Conservation (phyloP, 352 stramenopile genomes). For the Phytophthora cajani region DNA sequence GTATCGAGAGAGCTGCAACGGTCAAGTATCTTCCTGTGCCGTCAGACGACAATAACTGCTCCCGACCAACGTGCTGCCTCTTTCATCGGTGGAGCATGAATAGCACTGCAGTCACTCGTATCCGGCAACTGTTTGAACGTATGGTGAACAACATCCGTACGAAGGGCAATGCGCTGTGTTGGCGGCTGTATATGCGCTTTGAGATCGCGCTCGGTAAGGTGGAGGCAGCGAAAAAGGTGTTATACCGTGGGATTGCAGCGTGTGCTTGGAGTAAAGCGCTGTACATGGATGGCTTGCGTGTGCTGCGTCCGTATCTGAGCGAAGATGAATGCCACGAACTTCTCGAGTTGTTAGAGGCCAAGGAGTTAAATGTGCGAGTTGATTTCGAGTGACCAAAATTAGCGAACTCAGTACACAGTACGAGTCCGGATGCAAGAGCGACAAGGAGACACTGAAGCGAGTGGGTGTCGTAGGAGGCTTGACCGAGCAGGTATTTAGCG, state of each 20-base stretch:
- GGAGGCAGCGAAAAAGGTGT: constrained; percentile 69
- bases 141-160: constrained; percentile 67
- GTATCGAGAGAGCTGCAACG: constrained; percentile 52
- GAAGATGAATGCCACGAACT: constrained; percentile 70
- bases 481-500: constrained; percentile 7
- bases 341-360: constrained; percentile 68
- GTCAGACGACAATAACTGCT: constrained; percentile 1
- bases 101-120: constrained; percentile 52
- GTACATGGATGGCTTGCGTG: constrained; percentile 68
- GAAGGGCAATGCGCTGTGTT: constrained; percentile 60
- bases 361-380: constrained; percentile 74
- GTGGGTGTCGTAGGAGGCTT: constrained; percentile 1
- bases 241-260: constrained; percentile 73
- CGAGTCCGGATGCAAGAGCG: constrained; percentile 1
- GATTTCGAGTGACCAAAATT: constrained; percentile 40
- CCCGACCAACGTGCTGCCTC: constrained; percentile 55
- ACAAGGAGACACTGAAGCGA: constrained; percentile 1
- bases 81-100: constrained; percentile 75
- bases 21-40: constrained; percentile 13
- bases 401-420: background rate
- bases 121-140: constrained; percentile 68
- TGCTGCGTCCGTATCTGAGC: constrained; percentile 73
- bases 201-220: constrained; percentile 76
- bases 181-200: constrained; percentile 82
- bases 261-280: constrained; percentile 85